phyloP scores from a whole-genome alignment of 495 filamentous ascomycete genomes.

The Chaetomidium leptoderma region DNA sequence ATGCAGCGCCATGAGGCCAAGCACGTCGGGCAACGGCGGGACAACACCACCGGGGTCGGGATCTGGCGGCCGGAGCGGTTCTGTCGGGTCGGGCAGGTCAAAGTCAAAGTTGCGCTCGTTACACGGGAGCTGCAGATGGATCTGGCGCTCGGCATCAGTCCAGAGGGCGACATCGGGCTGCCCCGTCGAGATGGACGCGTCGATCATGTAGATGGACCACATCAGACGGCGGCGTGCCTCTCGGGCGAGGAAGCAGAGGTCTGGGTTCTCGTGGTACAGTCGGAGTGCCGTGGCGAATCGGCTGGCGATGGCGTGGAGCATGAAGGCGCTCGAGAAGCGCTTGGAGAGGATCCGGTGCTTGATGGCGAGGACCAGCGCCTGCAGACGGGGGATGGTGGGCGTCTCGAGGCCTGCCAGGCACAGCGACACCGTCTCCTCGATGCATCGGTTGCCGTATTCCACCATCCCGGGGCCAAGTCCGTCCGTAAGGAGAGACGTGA shows the following conservation, averaged over 20 bases:
- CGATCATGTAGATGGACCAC: slow-evolving; percentile 51
- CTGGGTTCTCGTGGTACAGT: slow-evolving; percentile 46
- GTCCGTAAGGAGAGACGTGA: slow-evolving; percentile 44
- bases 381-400: slow-evolving; percentile 44
- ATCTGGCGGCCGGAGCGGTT: slow-evolving; percentile 36
- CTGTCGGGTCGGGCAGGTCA: slow-evolving; percentile 46
- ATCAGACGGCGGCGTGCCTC: slow-evolving; percentile 49
- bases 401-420: slow-evolving; percentile 44
- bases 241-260: slow-evolving; percentile 46
- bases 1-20: slow-evolving; percentile 47
- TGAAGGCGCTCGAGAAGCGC: slow-evolving; percentile 45
- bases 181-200: slow-evolving; percentile 43
- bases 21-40: slow-evolving; percentile 41
- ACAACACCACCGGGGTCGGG: slow-evolving; percentile 23
- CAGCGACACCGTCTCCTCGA: slow-evolving; percentile 43
- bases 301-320: slow-evolving; percentile 44
- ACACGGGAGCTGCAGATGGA: slow-evolving; percentile 47
- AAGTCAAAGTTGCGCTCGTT: slow-evolving; percentile 53
- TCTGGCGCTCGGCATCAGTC: slow-evolving; percentile 37
- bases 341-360: slow-evolving; percentile 47
- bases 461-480: slow-evolving; percentile 40
- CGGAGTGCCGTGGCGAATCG: slow-evolving; percentile 47
- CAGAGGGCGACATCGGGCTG: slow-evolving; percentile 46
- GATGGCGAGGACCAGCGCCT: slow-evolving; percentile 46
- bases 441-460: slow-evolving; percentile 44